Conservation (phyloP, 306 rosid genomes). For the Castanea mollissima region DNA sequence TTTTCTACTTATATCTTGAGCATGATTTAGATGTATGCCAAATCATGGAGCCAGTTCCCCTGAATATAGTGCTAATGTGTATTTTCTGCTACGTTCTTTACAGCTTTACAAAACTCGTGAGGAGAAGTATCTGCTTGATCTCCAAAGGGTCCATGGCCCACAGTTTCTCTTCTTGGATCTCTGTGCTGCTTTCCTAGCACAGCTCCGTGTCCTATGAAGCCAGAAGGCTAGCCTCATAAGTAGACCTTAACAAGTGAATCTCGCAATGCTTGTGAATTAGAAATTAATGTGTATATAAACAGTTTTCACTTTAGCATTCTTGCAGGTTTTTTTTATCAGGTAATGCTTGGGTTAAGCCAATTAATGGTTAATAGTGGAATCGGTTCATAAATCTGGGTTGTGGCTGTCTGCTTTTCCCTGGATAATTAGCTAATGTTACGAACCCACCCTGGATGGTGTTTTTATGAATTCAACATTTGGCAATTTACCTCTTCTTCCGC, state of each 20-base stretch:
- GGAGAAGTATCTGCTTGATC: conserved; percentile 91
- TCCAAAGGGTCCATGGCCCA: conserved; percentile 91
- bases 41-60: not conserved
- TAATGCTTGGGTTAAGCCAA: conserved; percentile 39
- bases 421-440: conserved; percentile 18
- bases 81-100: conserved; percentile 3
- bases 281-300: conserved; percentile 41
- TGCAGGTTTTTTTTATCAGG: conserved; percentile 48
- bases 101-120: conserved; percentile 88
- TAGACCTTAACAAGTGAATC: conserved; percentile 27
- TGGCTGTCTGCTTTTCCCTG: conserved; percentile 10
- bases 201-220: conserved; percentile 64
- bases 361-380: conserved; percentile 7
- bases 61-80: not conserved
- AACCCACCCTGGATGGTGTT: conserved; percentile 10
- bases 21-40: not conserved
- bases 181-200: conserved; percentile 90
- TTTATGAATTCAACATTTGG: conserved; percentile 1
- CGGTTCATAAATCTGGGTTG: conserved; percentile 26
- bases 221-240: conserved; percentile 21
- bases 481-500: not conserved
- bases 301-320: conserved; percentile 18
- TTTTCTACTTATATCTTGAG: not conserved
- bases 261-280: conserved; percentile 41
- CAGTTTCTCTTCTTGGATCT: conserved; percentile 94